Evolutionary conservation across 129 eudicot species (phyloP), one percentile per base, ranked within the genome.

Genomic region (Helianthus annuus): DNA sequence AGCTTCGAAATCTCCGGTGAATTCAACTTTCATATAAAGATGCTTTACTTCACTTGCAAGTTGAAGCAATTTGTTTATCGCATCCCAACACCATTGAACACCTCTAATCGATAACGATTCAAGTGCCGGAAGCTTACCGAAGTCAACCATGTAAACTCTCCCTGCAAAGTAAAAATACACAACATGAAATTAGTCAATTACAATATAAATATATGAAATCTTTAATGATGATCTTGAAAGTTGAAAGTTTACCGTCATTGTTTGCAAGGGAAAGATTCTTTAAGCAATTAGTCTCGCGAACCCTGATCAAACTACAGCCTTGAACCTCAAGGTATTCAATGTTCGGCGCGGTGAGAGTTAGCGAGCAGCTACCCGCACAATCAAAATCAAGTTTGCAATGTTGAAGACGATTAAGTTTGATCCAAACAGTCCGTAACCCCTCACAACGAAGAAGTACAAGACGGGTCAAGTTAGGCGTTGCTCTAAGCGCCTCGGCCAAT

Each of bases 41-140:
- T 93, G 87, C 44, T 87, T 85, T 46, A 93, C 97, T 79, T 90
- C 96, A 76, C 82, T 79, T 62, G 98, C 98, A 85, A 90, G 68
- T 66, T 84, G 87, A 77, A 93, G 98, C 81, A 93, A 68, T 76
- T 83, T 87, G 84, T 83, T 85, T 80, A 93, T 80, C 34, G 98
- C 92, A 83, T 84, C 86, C 98, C 98, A 93, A 73, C 93, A 83
- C 97, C 97, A 93, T 71, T 93, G 98, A 6, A 90, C 90, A 14
- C 98, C 98, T 84, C 96, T 87, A 16, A 93, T 68, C 38, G 96
- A 80, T 78, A 93, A 83, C 34, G 84, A 71, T 74, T 93, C 97
- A 39, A 93, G 86, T 19, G 96, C 86, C 74, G 63, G 72, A 5
- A 93, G 87, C 58, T 90, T 90, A 44, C 98, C 97, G 73, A 90